phyloP scores from a whole-genome alignment of 2,329 filamentous ascomycete genomes.

The Colletotrichum karsti region DNA sequence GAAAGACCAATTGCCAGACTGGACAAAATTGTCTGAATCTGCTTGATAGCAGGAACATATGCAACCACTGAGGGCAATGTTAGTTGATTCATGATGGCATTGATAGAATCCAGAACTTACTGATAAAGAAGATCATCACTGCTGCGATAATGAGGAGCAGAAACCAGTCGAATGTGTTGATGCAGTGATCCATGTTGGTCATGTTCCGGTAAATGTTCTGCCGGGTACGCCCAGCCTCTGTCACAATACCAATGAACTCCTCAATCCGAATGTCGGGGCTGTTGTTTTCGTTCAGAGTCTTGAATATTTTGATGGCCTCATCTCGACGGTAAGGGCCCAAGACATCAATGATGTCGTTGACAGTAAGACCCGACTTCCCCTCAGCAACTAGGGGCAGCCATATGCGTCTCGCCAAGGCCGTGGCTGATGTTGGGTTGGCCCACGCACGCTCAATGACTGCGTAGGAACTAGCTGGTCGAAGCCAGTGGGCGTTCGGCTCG shows the following conservation, averaged over 20 bases:
- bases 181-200: slow-evolving; percentile 37
- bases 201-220: slow-evolving; percentile 38
- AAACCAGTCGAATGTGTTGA: slow-evolving; percentile 42
- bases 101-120: neutral
- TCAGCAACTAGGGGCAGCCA: slow-evolving; percentile 38
- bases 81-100: neutral
- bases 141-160: slow-evolving; percentile 31
- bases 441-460: slow-evolving; percentile 36
- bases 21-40: slow-evolving; percentile 36
- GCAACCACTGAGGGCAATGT: slow-evolving; percentile 27
- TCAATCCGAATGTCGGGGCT: slow-evolving; percentile 37
- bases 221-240: slow-evolving; percentile 35
- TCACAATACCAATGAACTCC: slow-evolving; percentile 37
- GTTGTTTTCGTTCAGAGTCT: slow-evolving; percentile 30
- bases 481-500: slow-evolving; percentile 34
- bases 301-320: slow-evolving; percentile 33
- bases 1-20: slow-evolving; percentile 59
- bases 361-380: slow-evolving; percentile 31
- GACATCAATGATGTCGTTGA: slow-evolving; percentile 36
- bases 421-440: slow-evolving; percentile 35
- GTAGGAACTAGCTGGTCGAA: slow-evolving; percentile 35
- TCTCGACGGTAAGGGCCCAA: slow-evolving; percentile 34
- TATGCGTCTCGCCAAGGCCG: slow-evolving; percentile 36
- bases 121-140: slow-evolving; percentile 38
- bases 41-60: slow-evolving; percentile 36